Evolutionary conservation across 768 basidiomycete species (phyloP).

Genomic region (Fomitopsis pulvina): DNA sequence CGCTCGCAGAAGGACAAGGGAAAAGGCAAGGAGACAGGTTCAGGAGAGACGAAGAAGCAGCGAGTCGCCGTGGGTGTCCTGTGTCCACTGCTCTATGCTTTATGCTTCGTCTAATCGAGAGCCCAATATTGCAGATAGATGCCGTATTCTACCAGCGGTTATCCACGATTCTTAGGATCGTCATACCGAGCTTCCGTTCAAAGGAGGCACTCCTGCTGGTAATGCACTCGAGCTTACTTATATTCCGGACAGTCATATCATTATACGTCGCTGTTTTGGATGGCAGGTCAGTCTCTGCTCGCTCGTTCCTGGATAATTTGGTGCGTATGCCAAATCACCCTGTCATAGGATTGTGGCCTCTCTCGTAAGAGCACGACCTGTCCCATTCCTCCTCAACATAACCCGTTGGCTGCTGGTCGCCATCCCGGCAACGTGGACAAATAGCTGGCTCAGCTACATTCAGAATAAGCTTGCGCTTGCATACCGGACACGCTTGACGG

Average conservation of each 20-base stretch:
- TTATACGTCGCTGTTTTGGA: conserved; percentile 93
- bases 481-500: conserved; percentile 81
- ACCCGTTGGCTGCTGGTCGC: conserved; percentile 87
- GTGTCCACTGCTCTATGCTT: background rate
- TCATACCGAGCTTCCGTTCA: conserved; percentile 78
- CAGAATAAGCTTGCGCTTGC: conserved; percentile 91
- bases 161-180: conserved; percentile 70
- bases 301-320: background rate
- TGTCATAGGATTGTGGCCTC: conserved; percentile 81
- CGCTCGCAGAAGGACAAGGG: conserved; percentile 27
- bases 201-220: conserved; percentile 84
- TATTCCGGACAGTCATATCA: conserved; percentile 87
- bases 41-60: conserved; percentile 36
- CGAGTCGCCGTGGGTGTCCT: conserved; percentile 58
- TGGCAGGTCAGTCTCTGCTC: conserved; percentile 51
- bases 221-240: conserved; percentile 84
- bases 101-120: no score
- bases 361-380: conserved; percentile 79
- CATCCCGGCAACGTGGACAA: conserved; percentile 89
- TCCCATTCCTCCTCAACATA: conserved; percentile 79
- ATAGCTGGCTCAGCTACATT: conserved; percentile 87
- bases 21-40: conserved; percentile 30
- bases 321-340: conserved; percentile 3
- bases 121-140: conserved; percentile 82
- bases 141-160: conserved; percentile 85